phyloP scores from a whole-genome alignment of 2,329 filamentous ascomycete species.

The Xylaria sp. region DNA sequence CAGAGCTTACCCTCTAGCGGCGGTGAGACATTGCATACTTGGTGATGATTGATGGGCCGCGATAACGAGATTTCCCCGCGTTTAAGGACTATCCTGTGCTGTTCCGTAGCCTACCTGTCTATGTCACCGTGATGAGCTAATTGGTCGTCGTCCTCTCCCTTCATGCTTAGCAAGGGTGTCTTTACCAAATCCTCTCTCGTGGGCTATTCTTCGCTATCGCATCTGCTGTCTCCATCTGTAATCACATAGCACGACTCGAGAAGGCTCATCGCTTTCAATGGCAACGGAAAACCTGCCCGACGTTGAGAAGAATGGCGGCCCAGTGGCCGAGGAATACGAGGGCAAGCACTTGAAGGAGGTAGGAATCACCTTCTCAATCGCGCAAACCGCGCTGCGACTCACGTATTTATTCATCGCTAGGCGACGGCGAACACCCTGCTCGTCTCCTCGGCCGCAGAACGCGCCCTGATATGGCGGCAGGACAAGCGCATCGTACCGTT shows the following conservation, averaged over 20 bases:
- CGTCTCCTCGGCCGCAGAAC: conserved; percentile 23
- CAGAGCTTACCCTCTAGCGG: conserved; percentile 1
- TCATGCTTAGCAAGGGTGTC: conserved; percentile 12
- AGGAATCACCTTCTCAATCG: conserved; percentile 1
- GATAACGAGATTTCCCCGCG: conserved; percentile 22
- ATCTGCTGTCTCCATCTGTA: conserved; percentile 3
- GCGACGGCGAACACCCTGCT: conserved; percentile 6
- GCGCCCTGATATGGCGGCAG: conserved; percentile 44
- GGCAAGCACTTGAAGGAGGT: conserved; percentile 20
- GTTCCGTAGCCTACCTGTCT: conserved; percentile 7
- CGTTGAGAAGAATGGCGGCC: conserved; percentile 30
- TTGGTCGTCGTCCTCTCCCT: conserved; percentile 8
- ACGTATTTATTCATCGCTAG: conserved; percentile 11
- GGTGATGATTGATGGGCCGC: conserved; percentile 16
- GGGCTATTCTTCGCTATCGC: conserved; percentile 2
- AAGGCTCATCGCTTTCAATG: conserved; percentile 23
- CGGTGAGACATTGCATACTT: conserved; percentile 9
- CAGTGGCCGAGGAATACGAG: conserved; percentile 27
- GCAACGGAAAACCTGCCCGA: conserved; percentile 24
- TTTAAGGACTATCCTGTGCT: conserved; percentile 8
- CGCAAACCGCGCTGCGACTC: not conserved
- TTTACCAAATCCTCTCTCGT: conserved; percentile 5
- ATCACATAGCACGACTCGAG: not conserved
- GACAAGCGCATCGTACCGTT: conserved; percentile 58
- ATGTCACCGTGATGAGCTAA: not conserved